A percentile compares a stretch with the other conserved stretches of the same genome.
These are phyloP conservation scores for Aspergillus costaricaensis DNA, from an alignment of 2,329 filamentous ascomycete species.

Conservation along the genomic window DNA sequence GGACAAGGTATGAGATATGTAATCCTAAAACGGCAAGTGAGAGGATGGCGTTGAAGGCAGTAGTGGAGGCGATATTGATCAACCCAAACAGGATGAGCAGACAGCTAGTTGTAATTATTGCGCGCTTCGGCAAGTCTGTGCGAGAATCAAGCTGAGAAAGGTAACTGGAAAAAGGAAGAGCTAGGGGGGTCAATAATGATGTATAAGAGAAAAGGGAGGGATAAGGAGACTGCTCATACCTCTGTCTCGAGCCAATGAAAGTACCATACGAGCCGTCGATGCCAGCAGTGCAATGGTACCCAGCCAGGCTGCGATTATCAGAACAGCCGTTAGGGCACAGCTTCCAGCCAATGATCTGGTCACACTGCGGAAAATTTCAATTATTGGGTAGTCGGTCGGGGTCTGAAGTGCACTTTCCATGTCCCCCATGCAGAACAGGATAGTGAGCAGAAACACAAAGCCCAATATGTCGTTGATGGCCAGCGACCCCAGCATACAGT, in stretches of 20 bases:
- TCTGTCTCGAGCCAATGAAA: slow-evolving; percentile 7
- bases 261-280: slow-evolving; percentile 3
- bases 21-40: slow-evolving; percentile 27
- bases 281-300: slow-evolving; percentile 8
- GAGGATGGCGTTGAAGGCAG: slow-evolving; percentile 30
- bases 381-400: slow-evolving; percentile 46
- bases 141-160: neutral
- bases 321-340: neutral
- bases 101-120: slow-evolving; percentile 15
- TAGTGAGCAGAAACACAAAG: slow-evolving; percentile 22
- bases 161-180: neutral
- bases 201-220: neutral
- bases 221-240: neutral
- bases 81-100: slow-evolving; percentile 27
- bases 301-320: slow-evolving; percentile 1
- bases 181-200: neutral
- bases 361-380: slow-evolving; percentile 41
- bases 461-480: slow-evolving; percentile 34
- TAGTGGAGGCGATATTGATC: slow-evolving; percentile 20
- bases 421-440: slow-evolving; percentile 29
- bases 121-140: neutral
- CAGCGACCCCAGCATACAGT: slow-evolving; percentile 21
- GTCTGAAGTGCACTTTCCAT: slow-evolving; percentile 32
- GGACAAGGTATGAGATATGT: slow-evolving; percentile 32
- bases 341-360: slow-evolving; percentile 5